Evolutionary conservation across 2,329 filamentous ascomycete genomes (phyloP), one percentile per base, ranked within the genome.

Genomic region (Fusarium buharicum): DNA sequence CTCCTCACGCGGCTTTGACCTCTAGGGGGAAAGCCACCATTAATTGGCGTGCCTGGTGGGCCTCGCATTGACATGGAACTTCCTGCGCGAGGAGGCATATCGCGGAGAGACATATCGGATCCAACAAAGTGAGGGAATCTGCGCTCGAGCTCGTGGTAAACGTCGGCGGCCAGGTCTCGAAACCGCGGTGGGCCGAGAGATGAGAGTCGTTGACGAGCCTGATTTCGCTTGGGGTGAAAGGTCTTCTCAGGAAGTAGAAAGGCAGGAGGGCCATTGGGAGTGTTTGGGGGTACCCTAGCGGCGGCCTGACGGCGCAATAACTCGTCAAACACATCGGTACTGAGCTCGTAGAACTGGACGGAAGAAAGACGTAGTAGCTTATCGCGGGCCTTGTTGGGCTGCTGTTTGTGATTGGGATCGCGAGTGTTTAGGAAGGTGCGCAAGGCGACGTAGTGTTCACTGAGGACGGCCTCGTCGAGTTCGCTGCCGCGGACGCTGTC

Each of bases 311-410:
- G 87, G 57, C 95, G 89, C 67, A 96, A 83, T 65, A 98, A 82
- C 78, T 99, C 95, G 77, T 99, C 95, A 78, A 91, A 98, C 36
- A 99, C 94, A 78, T 99, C 95, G 55, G 94, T 98, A 77, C 93
- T 97, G 62, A 99, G 84, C 79, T 99, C 95, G 77, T 96, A 92
- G 76, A 99, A 98, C 76, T 99, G 95, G 24, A 96, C 92, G 2
- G 90, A 83, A 1, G 93, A 97, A 47, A 99, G 84, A 56, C 94
- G 88, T 58, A 97, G 83, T 54, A 98, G 84, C 82, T 99, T 99
- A 77, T 98, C 95, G 72, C 93, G 89, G 52, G 95, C 95, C 77
- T 93, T 90, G 77, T 96, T 97, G 24, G 92, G 89, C 47, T 89
- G 89, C 45, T 87, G 85, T 62, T 89, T 89, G 41, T 85, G 84